Evolutionary conservation across 1,284 basidiomycete species (phyloP).

Genomic region (Caloboletus inedulis): DNA sequence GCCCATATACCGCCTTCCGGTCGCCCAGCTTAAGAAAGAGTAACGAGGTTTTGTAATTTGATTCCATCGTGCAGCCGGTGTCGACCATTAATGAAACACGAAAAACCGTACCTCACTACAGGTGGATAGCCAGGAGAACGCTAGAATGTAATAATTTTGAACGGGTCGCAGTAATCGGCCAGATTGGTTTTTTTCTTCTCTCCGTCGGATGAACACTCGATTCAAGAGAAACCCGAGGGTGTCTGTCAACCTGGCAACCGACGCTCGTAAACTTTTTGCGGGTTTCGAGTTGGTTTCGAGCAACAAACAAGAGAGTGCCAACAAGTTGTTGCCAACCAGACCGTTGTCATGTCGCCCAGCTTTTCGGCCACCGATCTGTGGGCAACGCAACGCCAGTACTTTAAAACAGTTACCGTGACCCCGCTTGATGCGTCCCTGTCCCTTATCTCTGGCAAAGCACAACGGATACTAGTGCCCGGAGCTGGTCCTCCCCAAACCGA

Average conservation of each 20-base stretch:
- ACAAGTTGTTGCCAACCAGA: constrained; percentile 9
- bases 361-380: not conserved
- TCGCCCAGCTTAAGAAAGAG: constrained; percentile 43
- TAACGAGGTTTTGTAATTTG: not conserved
- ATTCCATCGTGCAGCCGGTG: not conserved
- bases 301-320: not conserved
- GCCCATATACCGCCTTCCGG: constrained; percentile 63
- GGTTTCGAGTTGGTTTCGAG: not conserved
- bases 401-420: not conserved
- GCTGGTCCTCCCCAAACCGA: constrained; percentile 21
- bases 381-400: not conserved
- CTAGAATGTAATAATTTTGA: no score
- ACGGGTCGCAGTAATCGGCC: no score
- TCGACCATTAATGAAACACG: not conserved
- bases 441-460: not conserved
- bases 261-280: not conserved
- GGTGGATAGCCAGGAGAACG: no score
- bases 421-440: not conserved
- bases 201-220: not conserved
- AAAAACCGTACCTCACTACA: not conserved
- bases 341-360: constrained; percentile 19
- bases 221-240: not conserved
- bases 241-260: not conserved
- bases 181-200: not conserved
- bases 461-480: constrained; percentile 5